Percentiles rank a stretch among this genome's conserved stretches.
These are phyloP conservation scores for Phaeotremella fagi DNA, from an alignment of 768 basidiomycete species.

Conservation along the genomic window DNA sequence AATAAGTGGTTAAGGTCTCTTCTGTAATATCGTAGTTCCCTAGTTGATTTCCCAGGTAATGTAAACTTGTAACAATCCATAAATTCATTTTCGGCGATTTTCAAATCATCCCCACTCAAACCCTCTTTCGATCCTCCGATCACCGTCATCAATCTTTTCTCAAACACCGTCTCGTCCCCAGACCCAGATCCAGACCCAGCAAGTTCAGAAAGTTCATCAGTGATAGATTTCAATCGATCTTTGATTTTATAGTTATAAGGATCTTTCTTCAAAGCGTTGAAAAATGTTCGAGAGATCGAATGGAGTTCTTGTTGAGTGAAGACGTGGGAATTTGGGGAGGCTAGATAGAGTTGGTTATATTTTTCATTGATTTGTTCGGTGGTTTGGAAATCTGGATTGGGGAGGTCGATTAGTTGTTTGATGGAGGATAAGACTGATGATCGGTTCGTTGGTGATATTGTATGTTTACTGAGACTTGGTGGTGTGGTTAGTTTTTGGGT, in stretches of 20 bases:
- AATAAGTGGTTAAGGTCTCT: conserved; percentile 26
- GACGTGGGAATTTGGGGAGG: conserved; percentile 19
- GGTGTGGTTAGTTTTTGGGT: too few species aligned
- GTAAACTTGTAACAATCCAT: neutral
- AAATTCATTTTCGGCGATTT: conserved; percentile 9
- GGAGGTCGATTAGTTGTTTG: conserved; percentile 8
- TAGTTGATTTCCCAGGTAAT: neutral
- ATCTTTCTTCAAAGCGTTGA: conserved; percentile 1
- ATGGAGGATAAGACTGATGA: conserved; percentile 6
- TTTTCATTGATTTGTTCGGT: conserved; percentile 3
- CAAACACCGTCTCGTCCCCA: neutral
- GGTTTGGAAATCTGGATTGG: conserved; percentile 53
- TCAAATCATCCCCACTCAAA: too few species aligned
- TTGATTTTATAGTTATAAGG: too few species aligned
- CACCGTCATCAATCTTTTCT: conserved; percentile 5
- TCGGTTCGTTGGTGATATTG: conserved; percentile 7
- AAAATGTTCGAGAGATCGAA: conserved; percentile 8
- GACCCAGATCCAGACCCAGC: too few species aligned
- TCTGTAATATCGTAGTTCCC: neutral
- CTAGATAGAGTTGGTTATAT: conserved; percentile 9
- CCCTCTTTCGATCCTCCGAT: too few species aligned
- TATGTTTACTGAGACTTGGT: neutral
- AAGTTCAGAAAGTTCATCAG: neutral
- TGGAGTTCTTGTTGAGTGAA: conserved; percentile 24
- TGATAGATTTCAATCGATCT: too few species aligned